Base-by-base conservation (phyloP, 1,284 basidiomycete species). In the Ceratobasidium sp. region DNA sequence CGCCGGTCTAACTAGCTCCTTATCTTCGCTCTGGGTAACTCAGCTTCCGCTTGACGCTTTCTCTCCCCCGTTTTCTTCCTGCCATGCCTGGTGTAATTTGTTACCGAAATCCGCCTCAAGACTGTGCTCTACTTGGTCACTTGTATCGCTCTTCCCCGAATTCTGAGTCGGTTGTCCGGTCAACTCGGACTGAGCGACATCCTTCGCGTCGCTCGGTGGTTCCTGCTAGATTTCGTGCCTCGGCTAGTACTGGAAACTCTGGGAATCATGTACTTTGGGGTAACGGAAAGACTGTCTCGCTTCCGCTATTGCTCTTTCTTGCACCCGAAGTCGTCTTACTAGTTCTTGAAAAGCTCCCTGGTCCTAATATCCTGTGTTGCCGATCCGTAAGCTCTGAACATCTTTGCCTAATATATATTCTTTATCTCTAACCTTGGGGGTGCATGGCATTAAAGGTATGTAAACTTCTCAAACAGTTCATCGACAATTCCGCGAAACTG, bases 31-130 rank as follows among this genome's bases (percentile, higher is more conserved):
- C 27, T 50, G 51, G 4, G 36, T 54, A 24, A 47, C 53, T 53
- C n/a, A 11, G 41, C 66, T 33, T 24, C 33, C 17, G 48, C 48
- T 36, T 24, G 31, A 31, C 19, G n/a, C 3, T 41, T 41, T 50
- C 11, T 31, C 4, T 45, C 41, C 29, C 66, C n/a, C 41, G 22
- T 56, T 41, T 53, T 24, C 8, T 51, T 66, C 33, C 5, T 11
- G 33, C 17, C 36, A 66, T 69, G 66, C 66, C 66, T 57, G 48
- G 66, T 3, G 66, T 69, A 6, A 69, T 69, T 8, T 69, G 66
- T 27, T 47, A 69, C 33, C 54, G 66, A 69, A 41, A n/a, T 17
- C 51, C n/a, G 11, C 41, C 66, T 47, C 66, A 57, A 33, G 66
- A 69, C 53, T 69, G 66, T 69, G 53, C 54, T 15, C 31, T 41